Percentiles rank a stretch among this genome's conserved stretches.
Conservation (phyloP, 2,329 filamentous ascomycete species). For the Microcera coccophila region DNA sequence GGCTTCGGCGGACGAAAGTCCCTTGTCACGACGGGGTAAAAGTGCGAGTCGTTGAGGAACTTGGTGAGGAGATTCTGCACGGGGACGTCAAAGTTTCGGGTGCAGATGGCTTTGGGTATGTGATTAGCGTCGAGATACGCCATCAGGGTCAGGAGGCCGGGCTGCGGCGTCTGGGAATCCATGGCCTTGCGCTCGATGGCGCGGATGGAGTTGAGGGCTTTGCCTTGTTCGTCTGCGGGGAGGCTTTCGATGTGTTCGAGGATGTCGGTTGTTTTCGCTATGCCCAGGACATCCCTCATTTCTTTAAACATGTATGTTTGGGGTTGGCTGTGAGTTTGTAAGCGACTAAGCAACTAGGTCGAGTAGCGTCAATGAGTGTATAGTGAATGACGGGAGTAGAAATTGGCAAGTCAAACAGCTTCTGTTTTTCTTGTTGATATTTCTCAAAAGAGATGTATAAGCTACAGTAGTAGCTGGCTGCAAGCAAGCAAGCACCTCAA, state of each 20-base stretch:
- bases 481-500: too few species aligned
- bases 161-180: constrained; percentile 73
- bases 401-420: too few species aligned
- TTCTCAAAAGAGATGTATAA: too few species aligned
- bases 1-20: constrained; percentile 84
- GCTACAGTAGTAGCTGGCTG: too few species aligned
- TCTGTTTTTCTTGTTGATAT: too few species aligned
- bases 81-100: constrained; percentile 84
- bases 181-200: constrained; percentile 79
- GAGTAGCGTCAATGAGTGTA: background rate
- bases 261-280: constrained; percentile 73
- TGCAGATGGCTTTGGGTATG: constrained; percentile 82
- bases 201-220: constrained; percentile 70
- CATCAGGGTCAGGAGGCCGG: constrained; percentile 76
- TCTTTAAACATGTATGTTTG: constrained; percentile 94
- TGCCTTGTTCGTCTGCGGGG: constrained; percentile 53
- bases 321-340: constrained; percentile 60
- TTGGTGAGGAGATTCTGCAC: constrained; percentile 70
- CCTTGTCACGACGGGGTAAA: constrained; percentile 77
- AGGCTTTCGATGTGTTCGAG: constrained; percentile 81
- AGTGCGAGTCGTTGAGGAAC: constrained; percentile 65
- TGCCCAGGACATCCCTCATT: constrained; percentile 74
- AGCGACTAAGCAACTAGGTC: background rate
- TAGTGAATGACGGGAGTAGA: background rate
- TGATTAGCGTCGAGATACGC: constrained; percentile 66